These are phyloP conservation scores for Ephemerocybe angulata DNA, from an alignment of 768 basidiomycete species.

Conservation along the genomic window DNA sequence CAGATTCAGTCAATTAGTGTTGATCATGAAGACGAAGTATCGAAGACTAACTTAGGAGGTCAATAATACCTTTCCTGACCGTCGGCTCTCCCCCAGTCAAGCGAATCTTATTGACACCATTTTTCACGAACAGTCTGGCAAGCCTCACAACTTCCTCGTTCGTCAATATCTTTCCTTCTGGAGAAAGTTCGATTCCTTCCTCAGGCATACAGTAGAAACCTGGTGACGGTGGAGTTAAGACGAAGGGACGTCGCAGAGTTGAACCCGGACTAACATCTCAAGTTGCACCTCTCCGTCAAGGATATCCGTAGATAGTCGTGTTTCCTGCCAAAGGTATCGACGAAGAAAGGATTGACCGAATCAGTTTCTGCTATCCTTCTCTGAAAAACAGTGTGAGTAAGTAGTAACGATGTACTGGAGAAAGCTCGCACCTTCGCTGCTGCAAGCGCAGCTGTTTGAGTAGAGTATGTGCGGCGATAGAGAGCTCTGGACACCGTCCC, in stretches of 20 bases:
- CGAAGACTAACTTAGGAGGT: slow-evolving; percentile 58
- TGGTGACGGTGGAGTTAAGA: slow-evolving; percentile 29
- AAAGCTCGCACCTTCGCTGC: slow-evolving; percentile 12
- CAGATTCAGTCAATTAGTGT: slow-evolving; percentile 6
- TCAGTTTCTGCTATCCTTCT: slow-evolving; percentile 57
- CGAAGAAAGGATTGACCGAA: slow-evolving; percentile 40
- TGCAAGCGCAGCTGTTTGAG: too few relatives aligned
- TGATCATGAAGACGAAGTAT: background rate
- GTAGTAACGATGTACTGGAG: background rate
- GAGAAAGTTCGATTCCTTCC: slow-evolving; percentile 74
- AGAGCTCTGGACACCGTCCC: too few relatives aligned
- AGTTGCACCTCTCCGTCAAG: slow-evolving; percentile 82
- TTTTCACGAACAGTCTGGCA: slow-evolving; percentile 71
- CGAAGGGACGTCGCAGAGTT: background rate
- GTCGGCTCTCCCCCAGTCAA: slow-evolving; percentile 89
- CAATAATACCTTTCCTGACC: slow-evolving; percentile 67
- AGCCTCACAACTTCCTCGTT: slow-evolving; percentile 74
- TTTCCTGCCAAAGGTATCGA: slow-evolving; percentile 63
- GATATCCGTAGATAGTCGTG: slow-evolving; percentile 91
- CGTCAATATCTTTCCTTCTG: slow-evolving; percentile 62
- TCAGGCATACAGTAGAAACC: slow-evolving; percentile 93
- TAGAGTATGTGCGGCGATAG: too few relatives aligned
- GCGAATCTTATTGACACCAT: slow-evolving; percentile 84
- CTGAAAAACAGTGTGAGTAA: slow-evolving; percentile 26
- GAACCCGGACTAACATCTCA: slow-evolving; percentile 56